These are phyloP conservation scores for Nitzschia palea DNA, from an alignment of 108 stramenopile genomes.

Conservation along the genomic window DNA sequence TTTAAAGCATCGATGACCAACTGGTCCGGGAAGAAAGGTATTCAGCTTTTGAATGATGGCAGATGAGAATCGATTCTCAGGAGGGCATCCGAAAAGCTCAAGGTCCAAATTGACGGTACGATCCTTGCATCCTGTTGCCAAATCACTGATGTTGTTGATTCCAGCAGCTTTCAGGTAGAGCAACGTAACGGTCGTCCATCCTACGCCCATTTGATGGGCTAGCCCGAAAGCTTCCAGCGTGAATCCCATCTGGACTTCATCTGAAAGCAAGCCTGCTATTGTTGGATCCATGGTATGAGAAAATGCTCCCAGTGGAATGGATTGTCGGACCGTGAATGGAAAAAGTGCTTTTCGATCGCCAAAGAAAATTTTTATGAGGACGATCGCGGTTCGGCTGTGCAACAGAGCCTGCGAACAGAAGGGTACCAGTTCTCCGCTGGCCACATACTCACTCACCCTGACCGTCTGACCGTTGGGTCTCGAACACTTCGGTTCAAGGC, in stretches of 20 bases:
- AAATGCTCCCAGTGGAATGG: too few species aligned
- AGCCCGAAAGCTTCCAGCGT: constrained; percentile 17
- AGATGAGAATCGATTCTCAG: not conserved
- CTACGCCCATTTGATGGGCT: constrained; percentile 10
- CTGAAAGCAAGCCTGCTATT: not conserved
- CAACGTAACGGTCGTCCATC: constrained; percentile 13
- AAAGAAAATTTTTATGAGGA: too few species aligned
- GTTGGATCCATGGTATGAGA: not conserved
- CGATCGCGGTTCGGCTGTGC: too few species aligned
- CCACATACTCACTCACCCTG: too few species aligned
- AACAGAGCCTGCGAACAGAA: too few species aligned
- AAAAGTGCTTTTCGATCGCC: too few species aligned
- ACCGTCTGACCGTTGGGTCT: too few species aligned
- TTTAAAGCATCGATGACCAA: constrained; percentile 20
- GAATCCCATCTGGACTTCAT: constrained; percentile 17
- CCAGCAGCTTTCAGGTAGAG: constrained; percentile 7
- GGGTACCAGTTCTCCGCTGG: too few species aligned
- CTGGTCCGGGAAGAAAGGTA: constrained; percentile 29
- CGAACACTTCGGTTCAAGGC: too few species aligned
- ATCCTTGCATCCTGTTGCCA: constrained; percentile 12
- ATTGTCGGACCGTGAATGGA: too few species aligned
- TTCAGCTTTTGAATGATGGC: constrained; percentile 14
- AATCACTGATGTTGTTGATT: constrained; percentile 10
- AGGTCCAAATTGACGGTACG: constrained; percentile 19
- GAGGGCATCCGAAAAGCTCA: constrained; percentile 12